These are phyloP conservation scores for Asterochloris erici DNA, from an alignment of 139 green algal genomes.

Conservation along the genomic window DNA sequence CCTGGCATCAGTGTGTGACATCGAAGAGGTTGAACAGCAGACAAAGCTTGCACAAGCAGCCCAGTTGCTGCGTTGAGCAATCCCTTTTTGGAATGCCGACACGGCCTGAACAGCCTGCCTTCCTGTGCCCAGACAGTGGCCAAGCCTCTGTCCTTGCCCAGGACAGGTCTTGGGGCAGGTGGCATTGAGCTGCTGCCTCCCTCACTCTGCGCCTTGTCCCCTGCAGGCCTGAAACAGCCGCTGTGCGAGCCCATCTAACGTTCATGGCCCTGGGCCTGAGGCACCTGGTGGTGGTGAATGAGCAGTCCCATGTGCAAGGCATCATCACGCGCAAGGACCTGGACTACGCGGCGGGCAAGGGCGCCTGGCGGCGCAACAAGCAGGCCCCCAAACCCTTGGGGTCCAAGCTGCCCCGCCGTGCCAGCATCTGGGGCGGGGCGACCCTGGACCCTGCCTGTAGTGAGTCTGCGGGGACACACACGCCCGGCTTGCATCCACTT, in stretches of 20 bases:
- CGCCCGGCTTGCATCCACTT: no score
- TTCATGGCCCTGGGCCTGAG: conserved; percentile 87
- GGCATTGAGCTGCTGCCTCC: background rate
- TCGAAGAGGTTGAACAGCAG: background rate
- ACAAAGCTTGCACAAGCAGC: background rate
- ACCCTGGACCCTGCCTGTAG: no score
- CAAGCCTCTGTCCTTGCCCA: no score
- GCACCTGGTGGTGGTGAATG: conserved; percentile 87
- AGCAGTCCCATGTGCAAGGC: conserved; percentile 63
- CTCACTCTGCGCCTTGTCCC: background rate
- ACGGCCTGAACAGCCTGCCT: background rate
- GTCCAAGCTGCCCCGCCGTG: no score
- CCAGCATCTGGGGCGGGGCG: no score
- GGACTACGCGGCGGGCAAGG: conserved; percentile 42
- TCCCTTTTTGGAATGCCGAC: background rate
- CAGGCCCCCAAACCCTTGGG: no score
- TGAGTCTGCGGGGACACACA: no score
- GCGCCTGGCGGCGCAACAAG: no score
- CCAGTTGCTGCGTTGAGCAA: background rate
- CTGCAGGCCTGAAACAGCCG: conserved; percentile 18
- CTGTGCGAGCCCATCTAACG: conserved; percentile 45
- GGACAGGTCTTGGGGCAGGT: background rate
- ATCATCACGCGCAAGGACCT: conserved; percentile 96
- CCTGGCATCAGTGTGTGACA: background rate
- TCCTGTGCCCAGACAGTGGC: no score